Conservation (phyloP, 805 yeast genomes). For the Diddensiella transvaalensis region DNA sequence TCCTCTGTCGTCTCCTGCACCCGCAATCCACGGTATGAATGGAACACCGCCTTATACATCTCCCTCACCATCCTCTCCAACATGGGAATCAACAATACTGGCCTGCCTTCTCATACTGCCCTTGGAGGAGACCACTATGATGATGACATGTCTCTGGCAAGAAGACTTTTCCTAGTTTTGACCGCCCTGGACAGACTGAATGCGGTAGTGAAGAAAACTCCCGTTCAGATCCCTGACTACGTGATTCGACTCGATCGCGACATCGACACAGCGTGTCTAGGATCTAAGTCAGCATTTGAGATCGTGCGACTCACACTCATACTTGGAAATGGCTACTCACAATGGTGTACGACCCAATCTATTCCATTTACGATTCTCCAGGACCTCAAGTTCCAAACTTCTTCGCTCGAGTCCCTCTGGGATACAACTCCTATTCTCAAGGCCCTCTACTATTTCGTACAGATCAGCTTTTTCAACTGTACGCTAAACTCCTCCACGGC, state of each 20-base stretch:
- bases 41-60: not conserved
- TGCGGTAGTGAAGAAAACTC: conserved; percentile 24
- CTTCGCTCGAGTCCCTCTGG: conserved; percentile 20
- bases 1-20: not conserved
- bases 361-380: not conserved
- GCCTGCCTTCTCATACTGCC: no score
- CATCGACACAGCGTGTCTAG: conserved; percentile 16
- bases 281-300: conserved; percentile 15
- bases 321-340: conserved; percentile 11
- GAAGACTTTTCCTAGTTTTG: conserved; percentile 29
- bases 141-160: conserved; percentile 9
- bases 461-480: conserved; percentile 1
- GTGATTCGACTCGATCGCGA: conserved; percentile 22
- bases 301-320: conserved; percentile 21
- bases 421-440: conserved; percentile 26
- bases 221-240: conserved; percentile 26
- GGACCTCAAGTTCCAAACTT: conserved; percentile 2
- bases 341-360: not conserved
- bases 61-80: not conserved
- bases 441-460: conserved; percentile 22
- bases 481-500: not conserved
- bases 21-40: not conserved
- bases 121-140: not conserved
- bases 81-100: not conserved
- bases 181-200: conserved; percentile 30